These are phyloP conservation scores for Phytophthora boehmeriae DNA, from an alignment of 352 stramenopile genomes.

Conservation along the genomic window DNA sequence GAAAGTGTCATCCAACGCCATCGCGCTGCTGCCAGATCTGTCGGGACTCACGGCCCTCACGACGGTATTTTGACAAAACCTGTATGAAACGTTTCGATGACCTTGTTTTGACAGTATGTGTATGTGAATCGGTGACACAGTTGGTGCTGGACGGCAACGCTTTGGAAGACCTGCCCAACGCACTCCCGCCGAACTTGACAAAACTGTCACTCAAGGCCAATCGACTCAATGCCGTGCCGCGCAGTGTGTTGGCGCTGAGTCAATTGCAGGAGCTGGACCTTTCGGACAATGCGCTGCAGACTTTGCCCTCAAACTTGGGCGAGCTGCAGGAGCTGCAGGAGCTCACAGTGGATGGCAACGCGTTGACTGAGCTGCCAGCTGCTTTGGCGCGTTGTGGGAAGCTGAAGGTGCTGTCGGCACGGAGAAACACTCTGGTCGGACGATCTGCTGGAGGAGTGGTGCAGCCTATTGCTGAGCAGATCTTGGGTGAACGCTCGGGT, in stretches of 20 bases:
- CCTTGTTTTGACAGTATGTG: neutral
- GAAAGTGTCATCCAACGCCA: constrained; percentile 67
- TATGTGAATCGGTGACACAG: constrained; percentile 26
- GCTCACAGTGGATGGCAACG: constrained; percentile 72
- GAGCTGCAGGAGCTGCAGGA: constrained; percentile 64
- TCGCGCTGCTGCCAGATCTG: constrained; percentile 67
- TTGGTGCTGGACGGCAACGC: constrained; percentile 78
- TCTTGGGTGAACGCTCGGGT: constrained; percentile 54
- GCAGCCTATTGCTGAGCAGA: constrained; percentile 60
- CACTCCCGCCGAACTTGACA: constrained; percentile 70
- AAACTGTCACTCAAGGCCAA: constrained; percentile 84
- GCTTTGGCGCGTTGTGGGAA: constrained; percentile 63
- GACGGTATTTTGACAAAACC: constrained; percentile 44
- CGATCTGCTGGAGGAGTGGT: constrained; percentile 9
- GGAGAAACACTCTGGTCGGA: constrained; percentile 54
- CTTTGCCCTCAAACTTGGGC: constrained; percentile 51
- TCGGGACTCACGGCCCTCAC: constrained; percentile 69
- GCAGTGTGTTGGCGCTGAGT: constrained; percentile 47
- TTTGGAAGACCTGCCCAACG: constrained; percentile 55
- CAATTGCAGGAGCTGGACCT: constrained; percentile 77
- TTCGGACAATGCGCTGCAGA: constrained; percentile 55
- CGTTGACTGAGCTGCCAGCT: constrained; percentile 45
- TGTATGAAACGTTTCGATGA: neutral
- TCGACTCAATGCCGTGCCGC: constrained; percentile 46
- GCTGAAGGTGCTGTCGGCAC: constrained; percentile 76